A percentile compares a stretch with the other conserved stretches of the same genome.
Conservation (phyloP, 2,329 filamentous ascomycete genomes). For the Ceratocystis destructans region DNA sequence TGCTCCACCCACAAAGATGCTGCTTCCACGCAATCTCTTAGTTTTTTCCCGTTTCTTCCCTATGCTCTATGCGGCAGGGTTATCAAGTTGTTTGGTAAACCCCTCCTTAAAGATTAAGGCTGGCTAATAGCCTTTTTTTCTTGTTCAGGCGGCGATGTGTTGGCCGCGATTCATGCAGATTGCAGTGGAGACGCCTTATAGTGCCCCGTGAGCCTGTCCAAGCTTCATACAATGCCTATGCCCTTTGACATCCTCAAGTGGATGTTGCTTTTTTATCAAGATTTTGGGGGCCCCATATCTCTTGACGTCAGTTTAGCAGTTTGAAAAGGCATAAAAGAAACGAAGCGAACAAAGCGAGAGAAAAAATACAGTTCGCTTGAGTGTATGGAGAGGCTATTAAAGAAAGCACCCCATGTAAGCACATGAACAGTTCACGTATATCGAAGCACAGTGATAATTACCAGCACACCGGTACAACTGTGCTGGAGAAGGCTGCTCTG, state of each 20-base stretch:
- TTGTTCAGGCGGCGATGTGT: constrained; percentile 1
- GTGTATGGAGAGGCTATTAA: neutral
- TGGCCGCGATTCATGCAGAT: neutral
- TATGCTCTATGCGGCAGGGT: neutral
- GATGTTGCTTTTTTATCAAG: neutral
- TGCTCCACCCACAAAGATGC: neutral
- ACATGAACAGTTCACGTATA: too few species aligned
- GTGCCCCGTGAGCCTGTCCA: constrained; percentile 1
- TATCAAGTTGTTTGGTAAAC: neutral
- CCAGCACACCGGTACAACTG: too few species aligned
- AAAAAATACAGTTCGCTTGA: neutral
- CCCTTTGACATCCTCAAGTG: neutral
- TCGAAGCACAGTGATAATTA: too few species aligned
- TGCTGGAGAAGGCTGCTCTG: too few species aligned
- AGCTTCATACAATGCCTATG: neutral
- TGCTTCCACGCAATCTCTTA: neutral
- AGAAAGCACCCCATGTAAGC: too few species aligned
- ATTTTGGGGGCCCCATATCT: neutral
- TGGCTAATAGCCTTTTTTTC: neutral
- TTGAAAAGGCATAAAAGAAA: neutral
- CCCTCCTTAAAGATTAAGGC: neutral
- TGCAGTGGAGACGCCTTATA: neutral
- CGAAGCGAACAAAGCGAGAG: neutral
- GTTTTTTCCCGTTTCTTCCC: neutral
- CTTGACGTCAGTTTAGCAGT: neutral